Evolutionary conservation across 2,329 filamentous ascomycete species (phyloP), one percentile per base, ranked within the genome.

Genomic region (Onygenales sp.): DNA sequence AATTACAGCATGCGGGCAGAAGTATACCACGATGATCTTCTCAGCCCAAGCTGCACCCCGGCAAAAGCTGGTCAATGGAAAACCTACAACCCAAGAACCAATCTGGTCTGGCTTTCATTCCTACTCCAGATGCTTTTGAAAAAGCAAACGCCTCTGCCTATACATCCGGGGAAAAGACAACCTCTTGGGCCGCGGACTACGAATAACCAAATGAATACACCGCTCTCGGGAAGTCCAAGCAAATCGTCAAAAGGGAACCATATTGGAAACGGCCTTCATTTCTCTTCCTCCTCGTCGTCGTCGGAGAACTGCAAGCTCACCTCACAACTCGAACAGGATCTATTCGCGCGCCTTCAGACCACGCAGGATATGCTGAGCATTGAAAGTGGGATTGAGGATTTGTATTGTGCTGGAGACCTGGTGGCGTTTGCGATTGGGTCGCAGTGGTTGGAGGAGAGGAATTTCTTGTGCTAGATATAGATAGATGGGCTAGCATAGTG

Each of bases 41-140:
- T 75, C 0, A 61, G 69, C 5, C 64, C 65, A 4, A 64, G 69
- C 38, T 66, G 71, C 58, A 58, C 62, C 27, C 61, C 62, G 5
- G 56, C 64, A 21, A 63, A 70, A 17, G 62, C 66, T 2, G 67
- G 67, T 50, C 67, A 75, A 43, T 85, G 82, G 81, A 64, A 69
- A 9, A 65, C 72, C 33, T 85, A 78, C 63, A 74, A 78, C 41
- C 81, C 83, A 2, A 72, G 75, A 53, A 84, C 82, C 2, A 86
- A 85, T 58, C 70, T 84, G 11, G 71, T 84, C 11, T 86, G 83
- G 83, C 66, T 83, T 21, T 76, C 82, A 49, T 83, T 83, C 61
- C 66, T 86, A 4, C 72, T 85, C 10, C 73, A 76, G 55, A 78
- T 78, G 58, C 70, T 86, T 0, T 65, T 84, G 27, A 70, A 68